Evolutionary conservation across 2,329 filamentous ascomycete species (phyloP).

Genomic region (Plenodomus lindquistii): DNA sequence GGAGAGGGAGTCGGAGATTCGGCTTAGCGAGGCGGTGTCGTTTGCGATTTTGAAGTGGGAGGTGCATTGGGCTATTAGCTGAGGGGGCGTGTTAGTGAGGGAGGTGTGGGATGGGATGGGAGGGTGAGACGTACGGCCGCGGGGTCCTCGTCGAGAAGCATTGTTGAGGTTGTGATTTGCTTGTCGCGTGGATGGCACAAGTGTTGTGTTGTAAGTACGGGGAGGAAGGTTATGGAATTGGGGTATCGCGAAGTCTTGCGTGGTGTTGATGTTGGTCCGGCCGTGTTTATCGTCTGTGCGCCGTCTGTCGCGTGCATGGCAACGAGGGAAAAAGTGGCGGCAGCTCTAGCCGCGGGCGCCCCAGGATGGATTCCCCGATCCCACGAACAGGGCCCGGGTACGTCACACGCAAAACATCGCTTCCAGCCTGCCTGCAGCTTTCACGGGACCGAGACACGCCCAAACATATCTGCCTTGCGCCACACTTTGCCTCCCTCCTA

Average conservation of each 20-base stretch:
- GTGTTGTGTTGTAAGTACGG: not conserved
- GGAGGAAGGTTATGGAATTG: not conserved
- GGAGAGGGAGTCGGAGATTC: slow-evolving; percentile 80
- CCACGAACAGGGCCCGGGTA: slow-evolving; percentile 17
- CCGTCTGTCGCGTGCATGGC: slow-evolving; percentile 24
- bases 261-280: slow-evolving; percentile 33
- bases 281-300: slow-evolving; percentile 36
- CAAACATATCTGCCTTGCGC: not conserved
- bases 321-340: slow-evolving; percentile 25
- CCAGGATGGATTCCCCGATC: not conserved
- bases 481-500: too few relatives aligned
- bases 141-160: slow-evolving; percentile 94
- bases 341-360: slow-evolving; percentile 8
- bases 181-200: slow-evolving; percentile 7
- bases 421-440: slow-evolving; percentile 12
- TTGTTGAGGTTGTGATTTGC: slow-evolving; percentile 53
- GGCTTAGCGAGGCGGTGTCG: slow-evolving; percentile 81
- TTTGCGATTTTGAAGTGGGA: slow-evolving; percentile 93
- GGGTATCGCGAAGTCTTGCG: slow-evolving; percentile 9
- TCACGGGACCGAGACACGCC: slow-evolving; percentile 21
- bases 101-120: slow-evolving; percentile 2
- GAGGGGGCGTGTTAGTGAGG: slow-evolving; percentile 20
- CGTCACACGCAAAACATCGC: slow-evolving; percentile 33
- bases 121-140: slow-evolving; percentile 67
- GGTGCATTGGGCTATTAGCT: slow-evolving; percentile 91